Evolutionary conservation across 768 basidiomycete genomes (phyloP).

Genomic region (Termitomyces bulborhizus): DNA sequence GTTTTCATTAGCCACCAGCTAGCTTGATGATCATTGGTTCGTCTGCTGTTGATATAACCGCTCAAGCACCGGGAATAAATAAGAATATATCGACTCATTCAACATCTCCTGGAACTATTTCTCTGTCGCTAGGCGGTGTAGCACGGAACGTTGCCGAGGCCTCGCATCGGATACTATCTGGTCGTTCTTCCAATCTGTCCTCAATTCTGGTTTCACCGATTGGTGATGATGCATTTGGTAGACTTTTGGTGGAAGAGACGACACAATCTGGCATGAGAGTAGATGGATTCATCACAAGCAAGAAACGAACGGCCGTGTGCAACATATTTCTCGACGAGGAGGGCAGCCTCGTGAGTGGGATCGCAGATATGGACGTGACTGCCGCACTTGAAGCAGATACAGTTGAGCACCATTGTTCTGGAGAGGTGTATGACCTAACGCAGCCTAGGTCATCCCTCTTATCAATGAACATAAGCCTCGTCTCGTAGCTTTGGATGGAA

Average conservation of each 20-base stretch:
- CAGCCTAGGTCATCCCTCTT: conserved; percentile 43
- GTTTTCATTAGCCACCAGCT: conserved; percentile 24
- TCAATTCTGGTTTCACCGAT: conserved; percentile 70
- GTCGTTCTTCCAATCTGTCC: conserved; percentile 26
- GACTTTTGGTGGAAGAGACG: conserved; percentile 54
- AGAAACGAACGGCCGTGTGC: conserved; percentile 69
- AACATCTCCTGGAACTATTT: conserved; percentile 75
- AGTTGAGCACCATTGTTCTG: conserved; percentile 25
- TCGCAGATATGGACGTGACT: conserved; percentile 87
- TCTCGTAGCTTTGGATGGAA: conserved; percentile 73
- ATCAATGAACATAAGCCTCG: conserved; percentile 43
- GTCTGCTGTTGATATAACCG: conserved; percentile 86
- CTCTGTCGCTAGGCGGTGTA: conserved; percentile 79
- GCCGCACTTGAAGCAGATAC: conserved; percentile 37
- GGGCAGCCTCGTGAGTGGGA: conserved; percentile 74
- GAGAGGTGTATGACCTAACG: background rate
- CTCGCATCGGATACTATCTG: conserved; percentile 55
- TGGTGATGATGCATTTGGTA: conserved; percentile 74
- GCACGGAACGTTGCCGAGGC: conserved; percentile 95
- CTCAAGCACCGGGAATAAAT: conserved; percentile 32
- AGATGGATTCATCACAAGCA: conserved; percentile 56
- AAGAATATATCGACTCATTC: conserved; percentile 43
- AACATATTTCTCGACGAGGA: conserved; percentile 72
- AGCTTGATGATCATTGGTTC: conserved; percentile 75
- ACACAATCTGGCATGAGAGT: conserved; percentile 64